phyloP scores from a whole-genome alignment of 495 filamentous ascomycete species.

The Darksidea phi region DNA sequence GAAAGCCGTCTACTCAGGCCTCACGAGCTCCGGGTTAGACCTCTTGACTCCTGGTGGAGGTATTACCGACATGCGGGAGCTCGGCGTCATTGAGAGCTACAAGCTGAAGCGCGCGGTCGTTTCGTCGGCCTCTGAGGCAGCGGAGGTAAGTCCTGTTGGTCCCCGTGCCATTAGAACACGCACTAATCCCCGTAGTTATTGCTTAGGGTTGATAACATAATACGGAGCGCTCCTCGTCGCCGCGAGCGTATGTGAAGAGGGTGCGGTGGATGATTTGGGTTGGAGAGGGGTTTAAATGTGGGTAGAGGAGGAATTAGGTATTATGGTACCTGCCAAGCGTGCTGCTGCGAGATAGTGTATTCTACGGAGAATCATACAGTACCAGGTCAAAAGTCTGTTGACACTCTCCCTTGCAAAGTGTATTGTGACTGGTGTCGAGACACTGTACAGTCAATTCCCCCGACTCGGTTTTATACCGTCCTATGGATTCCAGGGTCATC shows the following conservation, averaged over 20 bases:
- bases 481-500: too few relatives aligned
- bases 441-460: too few relatives aligned
- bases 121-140: constrained; percentile 89
- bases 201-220: constrained; percentile 83
- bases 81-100: constrained; percentile 98
- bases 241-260: constrained; percentile 64
- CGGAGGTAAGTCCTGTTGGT: constrained; percentile 75
- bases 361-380: too few relatives aligned
- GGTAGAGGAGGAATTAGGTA: too few relatives aligned
- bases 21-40: constrained; percentile 88
- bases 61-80: constrained; percentile 92
- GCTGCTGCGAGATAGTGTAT: too few relatives aligned
- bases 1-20: constrained; percentile 89
- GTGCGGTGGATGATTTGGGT: constrained; percentile 2
- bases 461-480: too few relatives aligned
- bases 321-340: too few relatives aligned
- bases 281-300: too few relatives aligned
- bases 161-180: constrained; percentile 8
- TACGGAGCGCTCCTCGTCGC: constrained; percentile 71
- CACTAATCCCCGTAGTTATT: constrained; percentile 58
- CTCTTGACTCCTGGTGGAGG: constrained; percentile 86
- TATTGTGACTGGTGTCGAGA: too few relatives aligned
- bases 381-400: too few relatives aligned
- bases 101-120: constrained; percentile 98
- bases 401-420: too few relatives aligned